These are phyloP conservation scores for Spatholobus suberectus DNA, from an alignment of 306 rosid genomes.

Conservation along the genomic window DNA sequence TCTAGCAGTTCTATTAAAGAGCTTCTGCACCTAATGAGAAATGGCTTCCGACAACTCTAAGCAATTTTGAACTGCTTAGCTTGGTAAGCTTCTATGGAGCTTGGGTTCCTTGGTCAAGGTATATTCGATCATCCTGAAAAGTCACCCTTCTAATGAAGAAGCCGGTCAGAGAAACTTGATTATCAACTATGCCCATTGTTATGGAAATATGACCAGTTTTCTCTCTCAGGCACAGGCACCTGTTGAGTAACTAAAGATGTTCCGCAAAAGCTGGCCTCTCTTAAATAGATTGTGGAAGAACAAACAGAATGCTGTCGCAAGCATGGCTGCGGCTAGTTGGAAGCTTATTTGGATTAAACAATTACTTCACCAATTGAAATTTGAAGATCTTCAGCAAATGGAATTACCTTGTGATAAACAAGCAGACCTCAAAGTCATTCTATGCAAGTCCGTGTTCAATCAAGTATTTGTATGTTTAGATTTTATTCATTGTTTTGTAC, in stretches of 20 bases:
- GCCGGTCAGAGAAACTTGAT: neutral
- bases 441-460: neutral
- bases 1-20: neutral
- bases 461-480: neutral
- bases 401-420: neutral
- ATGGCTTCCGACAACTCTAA: neutral
- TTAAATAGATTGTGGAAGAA: neutral
- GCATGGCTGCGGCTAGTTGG: neutral
- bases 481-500: neutral
- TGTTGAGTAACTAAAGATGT: neutral
- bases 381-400: neutral
- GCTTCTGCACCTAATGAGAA: neutral
- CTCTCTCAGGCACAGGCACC: neutral
- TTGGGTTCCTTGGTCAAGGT: neutral
- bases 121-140: neutral
- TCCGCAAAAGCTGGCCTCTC: neutral
- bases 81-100: neutral
- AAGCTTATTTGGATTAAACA: neutral
- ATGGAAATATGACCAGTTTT: neutral
- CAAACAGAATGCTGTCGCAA: no score
- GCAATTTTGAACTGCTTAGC: neutral
- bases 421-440: neutral
- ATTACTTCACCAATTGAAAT: neutral
- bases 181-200: neutral
- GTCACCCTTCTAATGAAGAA: neutral